Base-by-base conservation (phyloP, 2,329 filamentous ascomycete species). In the Xylariaceae sp. region DNA sequence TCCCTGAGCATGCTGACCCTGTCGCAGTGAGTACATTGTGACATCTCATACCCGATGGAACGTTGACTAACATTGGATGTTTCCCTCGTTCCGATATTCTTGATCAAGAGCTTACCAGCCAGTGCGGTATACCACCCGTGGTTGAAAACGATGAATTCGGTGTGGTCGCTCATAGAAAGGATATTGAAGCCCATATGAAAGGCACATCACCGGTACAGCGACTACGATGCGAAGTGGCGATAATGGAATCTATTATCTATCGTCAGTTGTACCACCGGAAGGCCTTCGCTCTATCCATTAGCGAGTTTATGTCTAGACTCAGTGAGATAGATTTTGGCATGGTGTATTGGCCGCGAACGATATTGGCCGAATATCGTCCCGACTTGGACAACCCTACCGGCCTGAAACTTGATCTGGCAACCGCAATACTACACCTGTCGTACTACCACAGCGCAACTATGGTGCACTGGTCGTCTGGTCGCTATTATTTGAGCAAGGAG, bases 11-110 rank as follows among this genome's bases (percentile, higher is more conserved):
- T n/a, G n/a, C n/a, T n/a, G n/a, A n/a, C n/a, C n/a, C n/a, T n/a
- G n/a, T n/a, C n/a, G n/a, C n/a, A n/a, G n/a, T n/a, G n/a, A n/a
- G n/a, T n/a, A n/a, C n/a, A n/a, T n/a, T n/a, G n/a, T n/a, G n/a
- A n/a, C n/a, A n/a, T n/a, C n/a, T n/a, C n/a, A n/a, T n/a, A n/a
- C n/a, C n/a, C n/a, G n/a, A n/a, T n/a, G n/a, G n/a, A n/a, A n/a
- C n/a, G n/a, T n/a, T n/a, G n/a, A n/a, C n/a, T n/a, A n/a, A n/a
- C n/a, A n/a, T n/a, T n/a, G n/a, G n/a, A n/a, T n/a, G n/a, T n/a
- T n/a, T n/a, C n/a, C n/a, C n/a, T n/a, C n/a, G n/a, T n/a, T 40
- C 41, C 19, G 40, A 48, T 20, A 48, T 44, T 23, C 41, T 48
- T 34, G 40, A 43, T 21, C 10, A 8, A 20, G 41, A 40, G 20